A percentile compares a stretch with the other conserved stretches of the same genome.
These are phyloP conservation scores for Pythium volutum DNA, from an alignment of 352 stramenopile genomes.

Conservation along the genomic window DNA sequence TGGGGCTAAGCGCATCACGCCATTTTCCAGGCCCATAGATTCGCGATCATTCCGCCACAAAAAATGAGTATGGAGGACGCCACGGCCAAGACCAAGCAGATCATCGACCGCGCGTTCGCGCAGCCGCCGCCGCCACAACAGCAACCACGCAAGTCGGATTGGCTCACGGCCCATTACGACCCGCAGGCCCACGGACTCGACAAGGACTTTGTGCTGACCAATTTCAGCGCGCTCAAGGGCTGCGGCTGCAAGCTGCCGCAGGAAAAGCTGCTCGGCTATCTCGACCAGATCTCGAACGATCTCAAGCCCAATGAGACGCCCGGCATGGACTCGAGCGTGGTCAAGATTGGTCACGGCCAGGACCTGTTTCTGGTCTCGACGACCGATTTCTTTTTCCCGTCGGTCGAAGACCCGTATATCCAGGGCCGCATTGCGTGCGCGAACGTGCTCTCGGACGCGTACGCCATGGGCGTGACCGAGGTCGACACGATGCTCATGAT, in stretches of 20 bases:
- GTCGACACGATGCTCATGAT: conserved; percentile 96
- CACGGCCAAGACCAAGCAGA: conserved; percentile 45
- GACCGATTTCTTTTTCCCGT: conserved; percentile 96
- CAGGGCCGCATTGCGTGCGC: conserved; percentile 92
- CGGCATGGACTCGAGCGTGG: conserved; percentile 89
- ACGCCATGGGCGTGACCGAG: conserved; percentile 92
- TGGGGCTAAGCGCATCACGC: too few species aligned
- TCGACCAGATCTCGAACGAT: conserved; percentile 86
- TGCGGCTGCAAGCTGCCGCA: conserved; percentile 96
- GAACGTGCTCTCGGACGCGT: conserved; percentile 94
- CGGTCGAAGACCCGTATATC: conserved; percentile 93
- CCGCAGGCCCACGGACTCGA: conserved; percentile 61
- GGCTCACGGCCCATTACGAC: conserved; percentile 42
- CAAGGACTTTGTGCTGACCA: conserved; percentile 74
- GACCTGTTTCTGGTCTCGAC: conserved; percentile 91
- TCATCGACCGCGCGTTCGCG: conserved; percentile 63
- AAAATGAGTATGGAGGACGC: conserved; percentile 45
- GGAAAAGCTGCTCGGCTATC: conserved; percentile 90
- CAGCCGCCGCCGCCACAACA: not conserved
- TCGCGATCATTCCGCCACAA: not conserved
- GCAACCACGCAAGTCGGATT: not conserved
- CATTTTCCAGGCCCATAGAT: not conserved
- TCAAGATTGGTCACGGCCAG: conserved; percentile 80
- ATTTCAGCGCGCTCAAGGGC: conserved; percentile 91
- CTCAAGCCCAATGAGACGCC: conserved; percentile 91